Evolutionary conservation across 352 stramenopile genomes (phyloP).

Genomic region (Phytophthora sansomeana): DNA sequence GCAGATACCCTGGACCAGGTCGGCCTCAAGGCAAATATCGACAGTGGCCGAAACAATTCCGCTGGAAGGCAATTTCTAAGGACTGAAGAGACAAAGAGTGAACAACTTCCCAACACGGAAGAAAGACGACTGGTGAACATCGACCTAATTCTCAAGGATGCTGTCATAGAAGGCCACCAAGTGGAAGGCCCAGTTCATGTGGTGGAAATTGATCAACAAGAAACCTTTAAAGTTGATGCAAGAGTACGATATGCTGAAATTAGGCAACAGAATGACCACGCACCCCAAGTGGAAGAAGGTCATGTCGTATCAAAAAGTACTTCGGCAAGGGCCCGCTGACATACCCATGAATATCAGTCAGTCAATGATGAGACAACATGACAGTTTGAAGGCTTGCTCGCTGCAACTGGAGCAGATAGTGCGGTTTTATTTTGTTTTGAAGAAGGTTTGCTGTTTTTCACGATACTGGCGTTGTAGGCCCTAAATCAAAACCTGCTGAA

Average conservation of each 20-base stretch:
- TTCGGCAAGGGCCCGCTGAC: constrained; percentile 7
- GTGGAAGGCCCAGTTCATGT: constrained; percentile 2
- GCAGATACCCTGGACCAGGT: too few relatives aligned
- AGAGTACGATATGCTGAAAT: too few relatives aligned
- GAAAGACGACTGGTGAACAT: constrained; percentile 1
- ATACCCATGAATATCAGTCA: too few relatives aligned
- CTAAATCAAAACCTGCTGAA: too few relatives aligned
- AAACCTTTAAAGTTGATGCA: background rate
- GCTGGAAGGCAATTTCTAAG: background rate
- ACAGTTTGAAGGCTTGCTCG: too few relatives aligned
- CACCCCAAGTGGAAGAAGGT: background rate
- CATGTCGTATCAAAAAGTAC: background rate
- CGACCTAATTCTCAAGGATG: constrained; percentile 7
- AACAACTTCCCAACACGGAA: background rate
- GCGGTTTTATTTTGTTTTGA: too few relatives aligned
- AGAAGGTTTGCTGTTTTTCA: too few relatives aligned
- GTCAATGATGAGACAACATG: too few relatives aligned
- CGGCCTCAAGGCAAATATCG: too few relatives aligned
- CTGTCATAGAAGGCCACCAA: constrained; percentile 1
- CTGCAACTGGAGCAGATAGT: too few relatives aligned
- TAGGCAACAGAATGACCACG: background rate
- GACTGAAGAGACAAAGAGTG: background rate
- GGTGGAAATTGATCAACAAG: background rate
- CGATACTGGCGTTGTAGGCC: too few relatives aligned
- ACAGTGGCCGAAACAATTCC: background rate